phyloP scores from a whole-genome alignment of 208 protist genomes.

The Leishmania mexicana region DNA sequence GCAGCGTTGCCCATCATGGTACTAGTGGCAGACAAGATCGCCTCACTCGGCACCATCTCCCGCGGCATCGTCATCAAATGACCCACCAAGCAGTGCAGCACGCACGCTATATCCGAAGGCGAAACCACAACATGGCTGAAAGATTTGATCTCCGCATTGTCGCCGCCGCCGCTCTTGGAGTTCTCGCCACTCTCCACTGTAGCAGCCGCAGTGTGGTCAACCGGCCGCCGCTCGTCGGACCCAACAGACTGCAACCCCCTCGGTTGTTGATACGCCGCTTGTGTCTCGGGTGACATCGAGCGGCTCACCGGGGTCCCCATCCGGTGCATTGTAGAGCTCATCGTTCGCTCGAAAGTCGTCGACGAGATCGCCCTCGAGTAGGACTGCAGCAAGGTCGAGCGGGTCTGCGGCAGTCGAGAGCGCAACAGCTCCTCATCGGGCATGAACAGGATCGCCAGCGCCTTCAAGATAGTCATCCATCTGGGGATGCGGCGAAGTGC shows the following conservation, averaged over 20 bases:
- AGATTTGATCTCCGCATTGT: constrained; percentile 18
- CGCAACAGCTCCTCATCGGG: constrained; percentile 34
- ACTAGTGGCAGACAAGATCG: constrained; percentile 24
- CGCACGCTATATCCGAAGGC: constrained; percentile 66
- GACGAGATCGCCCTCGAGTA: constrained; percentile 15
- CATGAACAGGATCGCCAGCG: constrained; percentile 75
- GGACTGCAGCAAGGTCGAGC: constrained; percentile 25
- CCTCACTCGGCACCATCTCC: constrained; percentile 33
- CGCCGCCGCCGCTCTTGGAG: constrained; percentile 1
- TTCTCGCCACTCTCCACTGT: constrained; percentile 4
- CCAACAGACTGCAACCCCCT: neutral
- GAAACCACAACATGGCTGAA: constrained; percentile 60
- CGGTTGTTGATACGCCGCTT: neutral
- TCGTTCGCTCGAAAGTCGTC: constrained; percentile 6
- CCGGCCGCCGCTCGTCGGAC: neutral
- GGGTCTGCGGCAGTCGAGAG: constrained; percentile 16
- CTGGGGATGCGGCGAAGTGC: constrained; percentile 49
- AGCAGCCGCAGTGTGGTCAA: neutral
- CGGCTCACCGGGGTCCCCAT: neutral
- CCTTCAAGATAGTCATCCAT: constrained; percentile 46
- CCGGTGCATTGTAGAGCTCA: constrained; percentile 9
- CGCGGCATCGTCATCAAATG: constrained; percentile 64
- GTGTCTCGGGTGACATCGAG: constrained; percentile 2
- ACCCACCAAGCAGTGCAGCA: constrained; percentile 60
- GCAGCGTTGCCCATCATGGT: constrained; percentile 24